A percentile compares a stretch with the other conserved stretches of the same genome.
Evolutionary conservation across 176 grass and related monocot genomes (phyloP).

Genomic region (Cenchrus fungigraminus): DNA sequence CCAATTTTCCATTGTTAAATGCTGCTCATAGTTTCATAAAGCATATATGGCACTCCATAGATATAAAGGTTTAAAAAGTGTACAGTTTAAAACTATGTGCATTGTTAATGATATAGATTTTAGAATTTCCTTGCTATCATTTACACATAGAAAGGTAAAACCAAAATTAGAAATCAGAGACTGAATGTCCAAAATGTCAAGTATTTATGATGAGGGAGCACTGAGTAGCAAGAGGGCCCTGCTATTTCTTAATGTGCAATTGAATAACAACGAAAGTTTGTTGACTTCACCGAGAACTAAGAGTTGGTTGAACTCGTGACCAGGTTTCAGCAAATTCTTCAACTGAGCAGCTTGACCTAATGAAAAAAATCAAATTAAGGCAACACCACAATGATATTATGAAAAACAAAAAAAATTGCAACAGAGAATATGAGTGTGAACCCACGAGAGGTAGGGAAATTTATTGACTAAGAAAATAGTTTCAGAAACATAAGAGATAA

Average conservation of each 20-base stretch:
- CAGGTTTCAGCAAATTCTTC: conserved; percentile 86
- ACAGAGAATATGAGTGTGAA: background rate
- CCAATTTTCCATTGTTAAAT: background rate
- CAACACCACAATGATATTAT: background rate
- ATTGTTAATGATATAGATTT: background rate
- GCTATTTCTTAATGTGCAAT: background rate
- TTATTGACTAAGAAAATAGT: background rate
- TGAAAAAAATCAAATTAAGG: conserved; percentile 30
- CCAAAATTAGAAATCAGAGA: background rate
- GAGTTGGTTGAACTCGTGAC: conserved; percentile 81
- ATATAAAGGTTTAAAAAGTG: conserved; percentile 14
- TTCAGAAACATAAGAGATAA: background rate
- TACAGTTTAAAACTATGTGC: background rate
- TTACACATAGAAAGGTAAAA: background rate
- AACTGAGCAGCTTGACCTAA: conserved; percentile 79
- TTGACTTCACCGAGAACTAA: conserved; percentile 76
- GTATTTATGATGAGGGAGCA: background rate
- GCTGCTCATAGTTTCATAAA: conserved; percentile 22
- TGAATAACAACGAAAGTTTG: conserved; percentile 23
- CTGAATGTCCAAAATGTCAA: background rate
- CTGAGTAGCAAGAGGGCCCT: background rate
- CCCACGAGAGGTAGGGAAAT: background rate
- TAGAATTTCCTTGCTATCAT: background rate
- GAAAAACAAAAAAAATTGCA: background rate
- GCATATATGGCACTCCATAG: background rate